Percentiles rank a stretch among this genome's conserved stretches.
These are phyloP conservation scores for Mycena latifolia DNA, from an alignment of 768 basidiomycete genomes.

Conservation along the genomic window DNA sequence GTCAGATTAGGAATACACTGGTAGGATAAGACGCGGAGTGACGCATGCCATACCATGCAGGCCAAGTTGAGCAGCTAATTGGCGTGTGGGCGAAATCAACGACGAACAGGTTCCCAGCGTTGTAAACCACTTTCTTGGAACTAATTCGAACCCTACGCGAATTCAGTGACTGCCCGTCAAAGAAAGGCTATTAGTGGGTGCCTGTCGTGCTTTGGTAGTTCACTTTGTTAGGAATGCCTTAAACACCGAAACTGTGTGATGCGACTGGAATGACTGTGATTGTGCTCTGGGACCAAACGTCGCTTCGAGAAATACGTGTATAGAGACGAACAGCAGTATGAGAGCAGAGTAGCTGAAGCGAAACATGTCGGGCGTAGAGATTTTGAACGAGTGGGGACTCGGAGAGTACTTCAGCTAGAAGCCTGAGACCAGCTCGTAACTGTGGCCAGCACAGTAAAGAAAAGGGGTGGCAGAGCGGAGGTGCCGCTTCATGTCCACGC, in stretches of 20 bases:
- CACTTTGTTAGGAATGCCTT: background rate
- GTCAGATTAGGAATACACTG: too few species aligned
- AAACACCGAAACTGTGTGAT: background rate
- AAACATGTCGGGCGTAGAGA: constrained; percentile 2
- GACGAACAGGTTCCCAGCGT: constrained; percentile 2
- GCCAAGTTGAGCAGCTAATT: background rate
- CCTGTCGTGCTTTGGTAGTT: too few species aligned
- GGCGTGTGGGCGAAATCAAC: constrained; percentile 8
- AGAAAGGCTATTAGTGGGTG: too few species aligned
- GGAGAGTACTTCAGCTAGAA: too few species aligned
- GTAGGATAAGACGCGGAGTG: too few species aligned
- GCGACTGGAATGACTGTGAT: constrained; percentile 1
- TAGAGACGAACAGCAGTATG: background rate
- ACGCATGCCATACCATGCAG: too few species aligned
- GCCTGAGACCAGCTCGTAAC: constrained; percentile 13
- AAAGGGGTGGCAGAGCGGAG: constrained; percentile 2
- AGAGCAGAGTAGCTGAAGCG: background rate
- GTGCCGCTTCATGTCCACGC: background rate
- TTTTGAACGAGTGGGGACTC: background rate
- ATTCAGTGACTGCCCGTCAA: too few species aligned
- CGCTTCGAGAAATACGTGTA: background rate
- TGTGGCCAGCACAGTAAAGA: constrained; percentile 17
- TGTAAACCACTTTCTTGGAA: constrained; percentile 6
- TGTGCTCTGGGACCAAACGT: background rate
- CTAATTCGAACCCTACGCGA: constrained; percentile 14